Percentiles rank a stretch among this genome's conserved stretches.
phyloP scores from a whole-genome alignment of 306 rosid species.

The Prunus mira region DNA sequence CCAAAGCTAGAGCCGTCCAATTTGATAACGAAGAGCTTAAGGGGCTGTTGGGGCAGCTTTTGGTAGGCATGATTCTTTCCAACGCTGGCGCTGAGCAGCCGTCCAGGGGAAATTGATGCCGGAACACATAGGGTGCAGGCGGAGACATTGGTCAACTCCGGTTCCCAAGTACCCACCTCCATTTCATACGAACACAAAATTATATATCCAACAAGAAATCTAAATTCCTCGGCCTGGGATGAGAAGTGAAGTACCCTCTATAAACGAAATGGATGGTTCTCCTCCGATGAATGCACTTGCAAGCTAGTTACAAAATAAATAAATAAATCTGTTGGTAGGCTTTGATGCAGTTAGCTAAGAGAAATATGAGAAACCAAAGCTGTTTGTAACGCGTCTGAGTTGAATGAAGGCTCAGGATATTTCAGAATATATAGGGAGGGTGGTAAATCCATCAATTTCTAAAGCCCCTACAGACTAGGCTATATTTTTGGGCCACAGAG shows the following conservation, averaged over 20 bases:
- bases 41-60: conserved; percentile 37
- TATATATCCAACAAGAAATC: too few species aligned
- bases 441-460: not conserved
- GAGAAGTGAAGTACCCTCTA: too few species aligned
- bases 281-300: too few species aligned
- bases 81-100: conserved; percentile 11
- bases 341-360: not conserved
- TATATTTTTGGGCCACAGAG: not conserved
- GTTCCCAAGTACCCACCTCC: conserved; percentile 4
- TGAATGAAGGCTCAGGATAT: not conserved
- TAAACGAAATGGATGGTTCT: too few species aligned
- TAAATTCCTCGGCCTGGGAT: too few species aligned
- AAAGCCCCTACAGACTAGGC: not conserved
- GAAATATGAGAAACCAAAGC: not conserved
- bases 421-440: not conserved
- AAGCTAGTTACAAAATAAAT: not conserved
- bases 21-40: conserved; percentile 41
- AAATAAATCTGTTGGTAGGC: not conserved
- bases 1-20: conserved; percentile 55
- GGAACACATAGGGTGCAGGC: not conserved
- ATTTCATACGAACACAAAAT: not conserved
- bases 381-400: not conserved
- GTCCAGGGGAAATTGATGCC: not conserved
- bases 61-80: conserved; percentile 24
- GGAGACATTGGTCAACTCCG: not conserved